These are phyloP conservation scores for Zygotorulaspora mrakii DNA, from an alignment of 1,139 yeast genomes.

Conservation along the genomic window DNA sequence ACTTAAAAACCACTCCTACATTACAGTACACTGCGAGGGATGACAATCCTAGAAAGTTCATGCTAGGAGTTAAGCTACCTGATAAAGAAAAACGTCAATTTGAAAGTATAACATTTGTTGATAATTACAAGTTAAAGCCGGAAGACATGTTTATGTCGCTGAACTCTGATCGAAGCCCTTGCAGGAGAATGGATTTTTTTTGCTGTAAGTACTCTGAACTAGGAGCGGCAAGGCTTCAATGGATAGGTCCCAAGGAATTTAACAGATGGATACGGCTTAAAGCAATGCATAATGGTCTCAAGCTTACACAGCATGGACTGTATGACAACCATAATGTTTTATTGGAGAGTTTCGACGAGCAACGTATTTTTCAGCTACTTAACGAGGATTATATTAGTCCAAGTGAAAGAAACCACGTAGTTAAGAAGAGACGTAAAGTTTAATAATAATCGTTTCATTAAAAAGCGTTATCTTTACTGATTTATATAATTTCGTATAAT, in stretches of 20 bases:
- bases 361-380: constrained; percentile 46
- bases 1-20: constrained; percentile 10
- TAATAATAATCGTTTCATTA: constrained; percentile 15
- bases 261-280: constrained; percentile 48
- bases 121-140: constrained; percentile 15
- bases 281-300: constrained; percentile 46
- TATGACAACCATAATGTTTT: constrained; percentile 34
- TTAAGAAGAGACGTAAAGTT: constrained; percentile 12
- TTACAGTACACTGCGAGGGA: constrained; percentile 10
- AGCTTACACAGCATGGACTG: constrained; percentile 50
- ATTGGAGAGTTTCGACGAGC: constrained; percentile 48
- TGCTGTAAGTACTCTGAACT: constrained; percentile 47
- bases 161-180: constrained; percentile 31
- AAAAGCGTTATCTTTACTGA: constrained; percentile 17
- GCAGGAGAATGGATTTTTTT: constrained; percentile 57
- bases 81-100: constrained; percentile 17
- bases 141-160: constrained; percentile 27
- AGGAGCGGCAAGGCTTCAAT: constrained; percentile 55
- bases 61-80: constrained; percentile 35
- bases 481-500: constrained; percentile 6
- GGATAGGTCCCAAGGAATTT: constrained; percentile 56
- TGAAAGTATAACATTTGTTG: too few species aligned
- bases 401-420: constrained; percentile 34
- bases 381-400: constrained; percentile 49
- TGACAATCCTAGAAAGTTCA: constrained; percentile 32